Evolutionary conservation across 2,329 filamentous ascomycete species (phyloP), one percentile per base, ranked within the genome.

Genomic region (Hymenoscyphus repandus): DNA sequence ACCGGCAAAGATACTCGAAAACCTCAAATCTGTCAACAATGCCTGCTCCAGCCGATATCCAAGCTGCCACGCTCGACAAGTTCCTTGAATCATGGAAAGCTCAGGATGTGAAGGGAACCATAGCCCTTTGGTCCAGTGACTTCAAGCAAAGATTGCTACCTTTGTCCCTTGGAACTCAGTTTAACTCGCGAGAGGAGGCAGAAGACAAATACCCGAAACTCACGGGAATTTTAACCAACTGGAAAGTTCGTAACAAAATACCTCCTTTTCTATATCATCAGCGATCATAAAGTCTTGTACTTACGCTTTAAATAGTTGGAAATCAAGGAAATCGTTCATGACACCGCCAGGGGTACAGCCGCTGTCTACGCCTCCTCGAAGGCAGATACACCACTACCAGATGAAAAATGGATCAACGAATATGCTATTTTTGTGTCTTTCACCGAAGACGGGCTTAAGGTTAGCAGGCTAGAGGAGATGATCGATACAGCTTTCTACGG

Each of bases 381-480:
- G 5, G 49, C 20, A 4, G 49, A 51, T 30, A 47, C 49, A 9
- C 34, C 36, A 2, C 5, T 37, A 4, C 30, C 36, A 10, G 49
- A 42, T 31, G 3, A 6, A 10, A 33, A 39, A 3, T 51, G 49
- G 49, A 47, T 6, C 27, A 51, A 47, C 22, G 44, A 51, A 37
- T 51, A 51, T 27, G 49, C 49, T 3, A 33, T 47, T n/a, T 51
- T 51, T 30, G 2, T 51, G 5, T 33, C 49, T n/a, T 51, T 51
- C 17, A 42, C 11, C 15, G 49, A 46, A 36, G 30, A 27, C 15
- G 49, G 49, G 39, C 31, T 27, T 11, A 13, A 47, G 15, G 33
- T 51, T 30, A 18, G 13, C 2, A 47, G 34, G 18, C 4, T 47
- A 1, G 49, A 47, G 18, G 49, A 51, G 27, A 51, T 51, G 49